Evolutionary conservation across 371 early-diverging fungal genomes (phyloP).

Genomic region (Apophysomyces trapeziformis): DNA sequence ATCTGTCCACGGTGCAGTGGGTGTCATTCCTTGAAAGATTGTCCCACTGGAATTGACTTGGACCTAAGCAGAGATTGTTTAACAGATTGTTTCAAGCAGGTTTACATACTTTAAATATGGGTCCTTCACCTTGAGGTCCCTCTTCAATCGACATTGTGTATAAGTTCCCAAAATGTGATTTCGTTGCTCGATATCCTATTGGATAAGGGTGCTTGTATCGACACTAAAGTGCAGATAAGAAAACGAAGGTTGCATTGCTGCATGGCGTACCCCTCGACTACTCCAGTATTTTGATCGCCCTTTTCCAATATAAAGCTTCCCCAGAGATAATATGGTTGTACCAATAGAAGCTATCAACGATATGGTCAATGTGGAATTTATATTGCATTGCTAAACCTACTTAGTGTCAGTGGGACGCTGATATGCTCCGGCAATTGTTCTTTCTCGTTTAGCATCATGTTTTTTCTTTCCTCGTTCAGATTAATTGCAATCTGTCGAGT

Average conservation of each 20-base stretch:
- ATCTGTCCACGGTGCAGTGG: slow-evolving; percentile 65
- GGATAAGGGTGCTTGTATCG: slow-evolving; percentile 63
- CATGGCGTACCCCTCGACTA: slow-evolving; percentile 41
- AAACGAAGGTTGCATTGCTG: not conserved
- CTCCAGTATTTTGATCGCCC: slow-evolving; percentile 50
- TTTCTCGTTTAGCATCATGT: not conserved
- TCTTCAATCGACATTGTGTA: slow-evolving; percentile 58
- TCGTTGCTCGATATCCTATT: slow-evolving; percentile 58
- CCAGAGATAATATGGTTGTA: slow-evolving; percentile 50
- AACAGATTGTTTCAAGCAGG: not conserved
- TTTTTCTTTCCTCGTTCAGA: slow-evolving; percentile 3
- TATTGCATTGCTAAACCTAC: slow-evolving; percentile 18
- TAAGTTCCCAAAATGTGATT: slow-evolving; percentile 56
- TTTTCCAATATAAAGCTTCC: slow-evolving; percentile 37
- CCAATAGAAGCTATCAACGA: slow-evolving; percentile 35
- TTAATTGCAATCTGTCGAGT: slow-evolving; percentile 22
- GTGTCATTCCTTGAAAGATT: slow-evolving; percentile 49
- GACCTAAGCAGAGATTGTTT: slow-evolving; percentile 16
- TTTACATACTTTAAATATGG: slow-evolving; percentile 43
- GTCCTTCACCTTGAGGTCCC: slow-evolving; percentile 36
- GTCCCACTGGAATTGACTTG: slow-evolving; percentile 34
- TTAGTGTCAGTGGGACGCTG: slow-evolving; percentile 37
- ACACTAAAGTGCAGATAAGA: slow-evolving; percentile 35
- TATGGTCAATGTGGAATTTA: not conserved
- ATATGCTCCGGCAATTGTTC: slow-evolving; percentile 23